phyloP scores from a whole-genome alignment of 2,329 filamentous ascomycete species.

The Sporothrix humicola region DNA sequence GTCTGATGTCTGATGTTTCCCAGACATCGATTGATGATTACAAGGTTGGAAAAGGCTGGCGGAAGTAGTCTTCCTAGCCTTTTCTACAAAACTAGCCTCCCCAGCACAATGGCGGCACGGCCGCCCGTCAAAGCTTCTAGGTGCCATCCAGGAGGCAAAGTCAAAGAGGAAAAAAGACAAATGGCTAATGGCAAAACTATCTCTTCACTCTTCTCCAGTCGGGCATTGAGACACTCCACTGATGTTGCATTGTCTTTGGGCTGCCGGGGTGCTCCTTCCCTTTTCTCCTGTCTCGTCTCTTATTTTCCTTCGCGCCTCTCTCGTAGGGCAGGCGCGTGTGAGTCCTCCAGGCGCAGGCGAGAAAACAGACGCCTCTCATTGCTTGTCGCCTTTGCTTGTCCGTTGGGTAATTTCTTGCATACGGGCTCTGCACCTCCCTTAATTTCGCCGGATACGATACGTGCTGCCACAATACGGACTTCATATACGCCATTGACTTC shows the following conservation, averaged over 20 bases:
- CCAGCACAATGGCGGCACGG: background rate
- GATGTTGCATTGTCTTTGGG: background rate
- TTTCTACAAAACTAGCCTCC: too few species aligned
- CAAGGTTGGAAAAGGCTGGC: background rate
- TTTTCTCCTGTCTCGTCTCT: background rate
- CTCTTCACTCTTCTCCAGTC: background rate
- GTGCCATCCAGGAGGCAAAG: too few species aligned
- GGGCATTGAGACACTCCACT: background rate
- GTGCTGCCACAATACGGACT: background rate
- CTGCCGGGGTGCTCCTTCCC: background rate
- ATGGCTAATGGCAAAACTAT: background rate
- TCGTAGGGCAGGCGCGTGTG: conserved; percentile 13
- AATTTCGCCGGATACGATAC: conserved; percentile 20
- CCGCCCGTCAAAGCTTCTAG: background rate
- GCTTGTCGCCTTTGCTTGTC: background rate
- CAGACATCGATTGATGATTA: background rate
- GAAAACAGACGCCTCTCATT: background rate
- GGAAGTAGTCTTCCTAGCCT: conserved; percentile 15
- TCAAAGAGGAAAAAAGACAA: background rate
- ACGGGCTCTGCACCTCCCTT: conserved; percentile 14
- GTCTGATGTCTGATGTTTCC: background rate
- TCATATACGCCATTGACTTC: too few species aligned
- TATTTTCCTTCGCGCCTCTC: background rate
- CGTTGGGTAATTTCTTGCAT: background rate
- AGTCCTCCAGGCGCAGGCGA: conserved; percentile 5